Evolutionary conservation across 768 basidiomycete genomes (phyloP), one percentile per base, ranked within the genome.

Genomic region (Inosperma sp.): DNA sequence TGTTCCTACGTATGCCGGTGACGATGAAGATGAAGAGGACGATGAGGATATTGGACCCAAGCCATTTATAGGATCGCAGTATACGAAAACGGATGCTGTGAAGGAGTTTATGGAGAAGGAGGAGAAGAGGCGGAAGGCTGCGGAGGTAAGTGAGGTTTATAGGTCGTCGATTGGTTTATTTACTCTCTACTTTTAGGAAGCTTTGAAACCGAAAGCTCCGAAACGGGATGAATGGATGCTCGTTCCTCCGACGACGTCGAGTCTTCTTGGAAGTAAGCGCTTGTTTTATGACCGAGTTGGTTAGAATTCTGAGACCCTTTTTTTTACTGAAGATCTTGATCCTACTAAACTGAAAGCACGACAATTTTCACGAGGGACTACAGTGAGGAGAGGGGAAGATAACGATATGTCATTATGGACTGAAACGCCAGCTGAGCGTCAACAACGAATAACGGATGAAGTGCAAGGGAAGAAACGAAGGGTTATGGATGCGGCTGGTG

Each of bases 171-270:
- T 36, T 7, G 21, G 17, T 21, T 73, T 64, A 22, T 19, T 8
- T 50, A 27, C 35, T 21, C n/a, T 43, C 26, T 29, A 16, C 21
- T 21, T 51, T 31, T 59, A 87, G 81, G 92, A 88, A 72, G 86
- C 84, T 2, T 69, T 75, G 9, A 84, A 86, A 59, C 88, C 88
- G 9, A 93, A 92, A 65, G 77, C 79, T 31, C 71, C 82, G 31
- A 72, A 91, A 65, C 82, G 96, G 35, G 91, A 97, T 16, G 93
- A 94, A 65, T 99, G 96, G 96, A 99, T 99, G 96, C 77, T 98
- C 37, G 86, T 88, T 1, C 95, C 95, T 2, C 95, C 96, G 0
- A 82, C 85, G 16, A 80, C 83, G 1, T 84, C 88, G 2, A 88
- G 88, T 54, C 67, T 95, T 10, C 74, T 94, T 4, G 79, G 78